Conservation (phyloP, 306 rosid genomes). For the Trifolium fragiferum region DNA sequence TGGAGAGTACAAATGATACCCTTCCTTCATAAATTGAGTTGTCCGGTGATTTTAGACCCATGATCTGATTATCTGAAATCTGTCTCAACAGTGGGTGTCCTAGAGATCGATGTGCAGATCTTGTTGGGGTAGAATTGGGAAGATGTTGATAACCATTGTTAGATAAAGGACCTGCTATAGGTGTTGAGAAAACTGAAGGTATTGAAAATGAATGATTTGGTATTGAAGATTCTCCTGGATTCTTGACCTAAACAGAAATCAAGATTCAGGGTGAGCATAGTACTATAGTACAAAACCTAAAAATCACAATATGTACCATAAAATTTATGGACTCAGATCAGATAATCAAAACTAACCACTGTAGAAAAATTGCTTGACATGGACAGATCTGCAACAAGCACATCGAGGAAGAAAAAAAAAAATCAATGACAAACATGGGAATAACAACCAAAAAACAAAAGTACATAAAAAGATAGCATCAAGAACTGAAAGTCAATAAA, state of each 20-base stretch:
- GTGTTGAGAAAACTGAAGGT: conserved; percentile 63
- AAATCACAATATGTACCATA: conserved; percentile 40
- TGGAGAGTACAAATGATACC: conserved; percentile 72
- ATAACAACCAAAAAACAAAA: conserved; percentile 17
- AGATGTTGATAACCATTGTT: conserved; percentile 54
- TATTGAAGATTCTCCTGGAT: conserved; percentile 56
- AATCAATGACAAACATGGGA: conserved; percentile 49
- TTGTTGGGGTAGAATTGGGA: conserved; percentile 67
- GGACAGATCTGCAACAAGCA: conserved; percentile 69
- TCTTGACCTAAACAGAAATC: conserved; percentile 65
- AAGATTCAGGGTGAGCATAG: conserved; percentile 30
- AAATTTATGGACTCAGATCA: conserved; percentile 37
- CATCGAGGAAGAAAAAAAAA: conserved; percentile 37
- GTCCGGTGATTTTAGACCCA: conserved; percentile 80
- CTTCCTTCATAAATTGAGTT: conserved; percentile 86
- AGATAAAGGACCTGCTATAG: conserved; percentile 58
- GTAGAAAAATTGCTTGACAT: conserved; percentile 71
- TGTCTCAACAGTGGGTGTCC: conserved; percentile 81
- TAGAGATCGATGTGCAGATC: conserved; percentile 75
- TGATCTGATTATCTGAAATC: conserved; percentile 76
- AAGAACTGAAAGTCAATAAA: conserved; percentile 9
- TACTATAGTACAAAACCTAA: conserved; percentile 28
- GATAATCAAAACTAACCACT: conserved; percentile 60
- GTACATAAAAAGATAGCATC: conserved; percentile 32
- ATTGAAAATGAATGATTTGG: conserved; percentile 62